These are phyloP conservation scores for Sorghum bicolor DNA, from an alignment of 176 grass and related monocot species.

Conservation along the genomic window DNA sequence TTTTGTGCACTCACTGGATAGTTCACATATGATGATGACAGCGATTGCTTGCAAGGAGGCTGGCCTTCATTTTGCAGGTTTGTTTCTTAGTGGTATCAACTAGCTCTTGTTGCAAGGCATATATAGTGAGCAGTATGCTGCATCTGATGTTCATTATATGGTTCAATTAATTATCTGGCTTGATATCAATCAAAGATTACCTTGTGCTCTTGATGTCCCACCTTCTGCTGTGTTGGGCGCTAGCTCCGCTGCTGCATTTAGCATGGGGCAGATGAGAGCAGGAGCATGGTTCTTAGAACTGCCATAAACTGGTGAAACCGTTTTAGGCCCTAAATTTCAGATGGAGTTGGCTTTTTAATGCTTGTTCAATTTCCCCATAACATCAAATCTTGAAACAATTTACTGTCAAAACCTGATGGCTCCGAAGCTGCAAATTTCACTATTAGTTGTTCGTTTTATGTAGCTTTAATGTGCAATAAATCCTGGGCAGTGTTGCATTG, in stretches of 20 bases:
- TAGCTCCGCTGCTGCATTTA: not conserved
- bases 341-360: not conserved
- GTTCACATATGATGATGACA: slow-evolving; percentile 99
- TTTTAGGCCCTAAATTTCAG: not conserved
- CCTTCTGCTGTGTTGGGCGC: not conserved
- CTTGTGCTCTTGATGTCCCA: not conserved
- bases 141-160: not conserved
- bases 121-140: not conserved
- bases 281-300: not conserved
- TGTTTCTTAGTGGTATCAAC: not conserved
- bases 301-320: not conserved
- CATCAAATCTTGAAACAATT: not conserved
- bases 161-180: not conserved
- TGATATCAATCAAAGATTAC: not conserved
- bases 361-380: not conserved
- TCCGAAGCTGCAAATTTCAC: not conserved
- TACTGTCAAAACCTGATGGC: not conserved
- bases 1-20: slow-evolving; percentile 96
- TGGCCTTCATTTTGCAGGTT: slow-evolving; percentile 90
- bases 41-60: slow-evolving; percentile 81
- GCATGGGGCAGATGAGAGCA: not conserved
- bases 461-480: not conserved
- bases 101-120: slow-evolving; percentile 6
- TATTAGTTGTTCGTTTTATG: not conserved
- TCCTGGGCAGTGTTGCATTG: not conserved